A percentile compares a stretch with the other conserved stretches of the same genome.
Conservation (phyloP, 805 yeast species). For the Lipomyces sp. region DNA sequence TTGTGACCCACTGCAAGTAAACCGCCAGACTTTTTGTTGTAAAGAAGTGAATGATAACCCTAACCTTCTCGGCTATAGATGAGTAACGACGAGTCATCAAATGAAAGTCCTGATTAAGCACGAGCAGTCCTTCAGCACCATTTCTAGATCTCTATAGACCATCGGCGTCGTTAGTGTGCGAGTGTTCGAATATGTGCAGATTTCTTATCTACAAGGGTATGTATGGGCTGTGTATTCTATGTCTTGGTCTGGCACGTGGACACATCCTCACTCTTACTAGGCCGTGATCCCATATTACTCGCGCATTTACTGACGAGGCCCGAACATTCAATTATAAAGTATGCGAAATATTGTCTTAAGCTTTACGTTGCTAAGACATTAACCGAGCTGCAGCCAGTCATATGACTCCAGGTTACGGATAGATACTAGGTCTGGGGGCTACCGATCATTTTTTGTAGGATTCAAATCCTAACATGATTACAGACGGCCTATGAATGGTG, state of each 20-base stretch:
- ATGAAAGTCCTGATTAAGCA: no score
- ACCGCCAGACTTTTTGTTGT: no score
- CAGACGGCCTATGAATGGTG: slow-evolving; percentile 93
- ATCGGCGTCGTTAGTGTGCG: no score
- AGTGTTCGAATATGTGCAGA: slow-evolving; percentile 71
- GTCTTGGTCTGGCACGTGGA: not conserved
- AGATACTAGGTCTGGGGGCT: slow-evolving; percentile 55
- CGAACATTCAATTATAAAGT: slow-evolving; percentile 93
- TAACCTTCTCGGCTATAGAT: no score
- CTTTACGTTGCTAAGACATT: slow-evolving; percentile 4
- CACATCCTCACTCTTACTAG: slow-evolving; percentile 43
- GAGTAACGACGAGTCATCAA: no score
- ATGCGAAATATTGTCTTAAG: slow-evolving; percentile 21
- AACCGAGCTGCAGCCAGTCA: slow-evolving; percentile 59
- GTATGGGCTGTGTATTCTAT: slow-evolving; percentile 34
- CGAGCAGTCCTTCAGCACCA: no score
- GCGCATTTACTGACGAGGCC: slow-evolving; percentile 90
- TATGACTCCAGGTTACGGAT: slow-evolving; percentile 87
- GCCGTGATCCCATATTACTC: slow-evolving; percentile 83
- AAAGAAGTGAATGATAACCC: no score
- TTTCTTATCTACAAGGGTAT: slow-evolving; percentile 79
- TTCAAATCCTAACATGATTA: not conserved
- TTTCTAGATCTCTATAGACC: no score
- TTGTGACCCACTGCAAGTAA: no score
- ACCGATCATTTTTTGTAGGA: not conserved